Evolutionary conservation across 345 rosid genomes (phyloP), one percentile per base, ranked within the genome.

Genomic region (Brassica carinata): DNA sequence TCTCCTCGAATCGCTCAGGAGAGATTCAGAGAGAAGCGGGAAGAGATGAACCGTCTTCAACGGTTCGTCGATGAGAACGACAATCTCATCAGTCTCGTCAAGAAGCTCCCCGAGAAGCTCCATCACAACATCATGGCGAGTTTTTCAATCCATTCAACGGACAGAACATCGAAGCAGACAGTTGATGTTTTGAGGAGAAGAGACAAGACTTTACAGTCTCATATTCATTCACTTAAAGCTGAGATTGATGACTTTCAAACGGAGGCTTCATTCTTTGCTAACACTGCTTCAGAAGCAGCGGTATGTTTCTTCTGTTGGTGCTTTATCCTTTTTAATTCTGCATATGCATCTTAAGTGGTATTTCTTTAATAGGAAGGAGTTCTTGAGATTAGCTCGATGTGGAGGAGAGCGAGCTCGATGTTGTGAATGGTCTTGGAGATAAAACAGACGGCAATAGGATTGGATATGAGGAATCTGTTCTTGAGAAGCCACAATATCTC

Each of bases 211-310:
- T 84, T 93, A 85, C 23, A 19, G 23, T 19, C 23, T 19, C 23
- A 19, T 19, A 19, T 19, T 19, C 23, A 19, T 19, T 19, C 23
- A 19, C 23, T 19, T 19, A 19, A 19, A 19, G 23, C 23, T 19
- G 23, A 19, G 23, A 19, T 19, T 19, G 23, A 19, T 19, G 23
- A 19, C 23, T 19, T 19, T 19, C 23, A 19, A 19, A 19, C 23
- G 1, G 94, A 96, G 86, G 92, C 92, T 79, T 89, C 90, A 0
- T 96, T 93, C 83, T 96, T 93, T 73, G 78, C 86, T 69, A 63
- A 85, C n/a, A 91, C 99, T 3, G 92, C 97, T 69, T 87, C 90
- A 61, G 99, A 96, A 85, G 89, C 83, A 31, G 90, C 88, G 15
- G 97, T 93, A 72, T 19, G 91, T 82, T 85, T 83, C 43, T 19